Evolutionary conservation across 164 flowering plant species (phyloP), one percentile per base, ranked within the genome.

Genomic region (Sedum album): DNA sequence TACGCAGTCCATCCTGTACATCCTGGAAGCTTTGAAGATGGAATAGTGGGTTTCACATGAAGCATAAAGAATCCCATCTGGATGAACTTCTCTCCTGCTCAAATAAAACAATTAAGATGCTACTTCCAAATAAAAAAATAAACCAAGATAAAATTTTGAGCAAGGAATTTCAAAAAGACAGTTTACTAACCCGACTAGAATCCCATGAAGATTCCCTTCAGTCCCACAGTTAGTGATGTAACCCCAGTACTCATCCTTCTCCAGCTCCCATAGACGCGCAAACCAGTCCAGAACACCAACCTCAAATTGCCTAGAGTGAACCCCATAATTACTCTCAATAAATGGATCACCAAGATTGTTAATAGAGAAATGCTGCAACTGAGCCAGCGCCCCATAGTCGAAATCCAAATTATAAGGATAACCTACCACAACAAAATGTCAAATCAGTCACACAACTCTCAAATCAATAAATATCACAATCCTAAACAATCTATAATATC

Each of bases 331-430:
- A 41, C 46, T 41, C 46, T 41, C 46, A 41, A 44, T 44, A 44
- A 44, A 44, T 4, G 48, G 48, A 44, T 44, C 48, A 11, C 48
- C 48, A 11, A 44, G 48, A 17, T 44, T 44, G 20, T 44, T 44
- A 44, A 44, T 44, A 14, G 48, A 44, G 48, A 44, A 44, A 4
- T 44, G 48, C 20, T 44, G 48, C 48, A 44, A 15, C 48, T 44
- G 48, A 14, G 48, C 48, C 48, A 44, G 48, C 48, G 97, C 96
- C 65, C 99, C 97, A 78, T 92, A 92, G 73, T 95, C 99, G 67
- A 92, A 92, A 77, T 95, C 99, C 80, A 95, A 77, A 79, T 95
- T 95, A 69, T 90, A 94, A 1, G 99, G 99, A 76, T 94, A 94
- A 66, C 98, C 98, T 94, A 81, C 9, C 67, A 65, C 26, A 74